phyloP scores from a whole-genome alignment of 2,329 filamentous ascomycete genomes.

The Colletotrichum costaricense region DNA sequence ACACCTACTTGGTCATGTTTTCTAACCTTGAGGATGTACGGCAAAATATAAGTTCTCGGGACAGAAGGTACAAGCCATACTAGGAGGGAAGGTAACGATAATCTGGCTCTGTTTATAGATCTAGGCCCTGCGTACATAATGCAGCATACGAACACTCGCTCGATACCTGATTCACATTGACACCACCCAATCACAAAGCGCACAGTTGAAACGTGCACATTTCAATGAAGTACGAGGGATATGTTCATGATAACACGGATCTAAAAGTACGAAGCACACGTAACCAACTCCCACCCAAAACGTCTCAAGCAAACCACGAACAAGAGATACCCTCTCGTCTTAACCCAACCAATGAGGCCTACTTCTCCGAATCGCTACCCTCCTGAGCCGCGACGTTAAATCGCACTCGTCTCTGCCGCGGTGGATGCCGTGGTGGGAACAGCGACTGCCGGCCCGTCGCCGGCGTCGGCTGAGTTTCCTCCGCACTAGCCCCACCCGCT shows the following conservation, averaged over 20 bases:
- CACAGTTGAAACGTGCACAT: background rate
- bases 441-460: background rate
- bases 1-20: background rate
- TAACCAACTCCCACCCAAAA: background rate
- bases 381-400: background rate
- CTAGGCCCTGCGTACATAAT: background rate
- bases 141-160: background rate
- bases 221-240: background rate
- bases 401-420: background rate
- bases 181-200: background rate
- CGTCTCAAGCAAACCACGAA: too few species aligned
- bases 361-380: background rate
- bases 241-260: background rate
- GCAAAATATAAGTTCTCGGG: background rate
- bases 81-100: too few species aligned
- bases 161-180: background rate
- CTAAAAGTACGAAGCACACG: background rate
- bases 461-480: background rate
- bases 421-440: background rate
- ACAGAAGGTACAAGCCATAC: background rate
- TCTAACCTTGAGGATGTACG: background rate
- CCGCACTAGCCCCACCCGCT: background rate
- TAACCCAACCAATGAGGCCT: background rate
- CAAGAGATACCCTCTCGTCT: too few species aligned
- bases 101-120: background rate